Evolutionary conservation across 805 yeast species (phyloP).

Genomic region (Brettanomyces sp.): DNA sequence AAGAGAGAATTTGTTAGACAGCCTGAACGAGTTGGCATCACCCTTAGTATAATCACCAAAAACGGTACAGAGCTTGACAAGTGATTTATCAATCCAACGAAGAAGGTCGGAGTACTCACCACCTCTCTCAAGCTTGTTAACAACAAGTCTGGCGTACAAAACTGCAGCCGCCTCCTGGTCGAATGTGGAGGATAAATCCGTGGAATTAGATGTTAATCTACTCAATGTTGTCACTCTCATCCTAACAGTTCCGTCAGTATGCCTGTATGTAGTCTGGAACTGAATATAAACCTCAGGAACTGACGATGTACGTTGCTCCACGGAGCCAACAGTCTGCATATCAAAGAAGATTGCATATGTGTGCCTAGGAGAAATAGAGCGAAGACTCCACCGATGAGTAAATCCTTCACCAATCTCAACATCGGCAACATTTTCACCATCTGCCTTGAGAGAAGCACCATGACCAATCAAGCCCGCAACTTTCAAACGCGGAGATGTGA

Average conservation of each 20-base stretch:
- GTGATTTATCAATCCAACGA: constrained; percentile 89
- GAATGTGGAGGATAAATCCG: constrained; percentile 53
- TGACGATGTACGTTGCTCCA: constrained; percentile 30
- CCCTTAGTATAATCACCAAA: constrained; percentile 91
- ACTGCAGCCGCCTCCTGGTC: constrained; percentile 99
- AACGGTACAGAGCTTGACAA: constrained; percentile 82
- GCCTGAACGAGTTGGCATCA: constrained; percentile 71
- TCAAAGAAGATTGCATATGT: constrained; percentile 88
- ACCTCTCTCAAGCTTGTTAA: constrained; percentile 82
- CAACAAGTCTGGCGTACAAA: constrained; percentile 82
- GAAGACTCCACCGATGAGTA: constrained; percentile 79
- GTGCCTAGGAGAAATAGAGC: constrained; percentile 78
- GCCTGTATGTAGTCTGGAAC: constrained; percentile 88
- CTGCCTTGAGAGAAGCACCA: constrained; percentile 64
- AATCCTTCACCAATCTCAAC: constrained; percentile 92
- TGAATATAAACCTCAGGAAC: constrained; percentile 41
- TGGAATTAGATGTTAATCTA: constrained; percentile 40
- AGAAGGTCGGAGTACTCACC: constrained; percentile 66
- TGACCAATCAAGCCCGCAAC: constrained; percentile 92
- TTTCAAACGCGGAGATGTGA: constrained; percentile 80
- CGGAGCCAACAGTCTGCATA: constrained; percentile 43
- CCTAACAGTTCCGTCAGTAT: constrained; percentile 85
- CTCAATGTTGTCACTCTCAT: constrained; percentile 83
- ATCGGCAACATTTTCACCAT: constrained; percentile 74
- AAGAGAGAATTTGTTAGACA: constrained; percentile 74